Percentiles rank a stretch among this genome's conserved stretches.
These are phyloP conservation scores for Aspergillus puulaauensis DNA, from an alignment of 2,329 filamentous ascomycete genomes.

Conservation along the genomic window DNA sequence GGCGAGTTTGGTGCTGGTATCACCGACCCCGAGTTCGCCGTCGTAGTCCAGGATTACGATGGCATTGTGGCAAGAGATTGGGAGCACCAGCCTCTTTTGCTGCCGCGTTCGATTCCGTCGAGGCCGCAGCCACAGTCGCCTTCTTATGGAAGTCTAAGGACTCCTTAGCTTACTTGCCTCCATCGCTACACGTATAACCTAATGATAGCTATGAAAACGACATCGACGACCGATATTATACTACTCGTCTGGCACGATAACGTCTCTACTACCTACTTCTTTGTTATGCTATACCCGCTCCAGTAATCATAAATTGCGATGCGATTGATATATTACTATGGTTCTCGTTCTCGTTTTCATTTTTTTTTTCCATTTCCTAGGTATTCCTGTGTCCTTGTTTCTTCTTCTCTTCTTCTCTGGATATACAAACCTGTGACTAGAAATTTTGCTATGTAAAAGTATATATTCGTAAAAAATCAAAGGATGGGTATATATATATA, in stretches of 20 bases:
- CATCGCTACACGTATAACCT: background rate
- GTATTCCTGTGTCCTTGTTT: background rate
- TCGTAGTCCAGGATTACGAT: background rate
- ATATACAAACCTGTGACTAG: background rate
- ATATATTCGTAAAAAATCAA: background rate
- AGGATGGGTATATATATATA: background rate
- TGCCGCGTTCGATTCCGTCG: background rate
- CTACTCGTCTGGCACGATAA: background rate
- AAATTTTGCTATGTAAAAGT: background rate
- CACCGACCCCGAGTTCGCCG: background rate
- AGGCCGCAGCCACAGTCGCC: background rate
- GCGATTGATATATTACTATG: background rate
- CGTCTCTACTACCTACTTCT: background rate
- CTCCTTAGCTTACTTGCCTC: background rate
- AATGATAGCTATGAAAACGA: background rate
- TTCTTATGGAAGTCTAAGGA: constrained; percentile 5
- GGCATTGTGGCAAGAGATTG: constrained; percentile 17
- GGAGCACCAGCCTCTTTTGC: constrained; percentile 17
- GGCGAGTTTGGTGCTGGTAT: background rate
- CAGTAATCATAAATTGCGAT: background rate
- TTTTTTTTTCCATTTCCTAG: background rate
- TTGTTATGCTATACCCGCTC: background rate
- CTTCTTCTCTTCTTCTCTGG: background rate
- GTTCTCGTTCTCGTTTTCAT: background rate
- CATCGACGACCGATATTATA: background rate